These are phyloP conservation scores for Erythrophleum fordii DNA, from an alignment of 306 rosid species.

Conservation along the genomic window DNA sequence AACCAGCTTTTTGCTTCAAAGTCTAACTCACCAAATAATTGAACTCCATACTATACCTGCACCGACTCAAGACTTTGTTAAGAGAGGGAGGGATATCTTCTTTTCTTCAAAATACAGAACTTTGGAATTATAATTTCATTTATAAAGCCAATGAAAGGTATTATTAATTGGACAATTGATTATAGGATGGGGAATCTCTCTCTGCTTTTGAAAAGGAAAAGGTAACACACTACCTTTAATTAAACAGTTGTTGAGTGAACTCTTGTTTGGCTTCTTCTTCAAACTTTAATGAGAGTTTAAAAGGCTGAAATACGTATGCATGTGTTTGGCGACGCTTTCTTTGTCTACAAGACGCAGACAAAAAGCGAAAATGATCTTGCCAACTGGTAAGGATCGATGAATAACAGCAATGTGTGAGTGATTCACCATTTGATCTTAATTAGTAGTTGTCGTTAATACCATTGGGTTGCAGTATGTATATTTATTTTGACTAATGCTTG, in stretches of 20 bases:
- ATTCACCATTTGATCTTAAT: not conserved
- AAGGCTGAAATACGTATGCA: not conserved
- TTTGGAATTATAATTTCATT: not conserved
- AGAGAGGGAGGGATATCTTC: not conserved
- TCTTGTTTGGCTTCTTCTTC: not conserved
- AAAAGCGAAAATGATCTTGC: not conserved
- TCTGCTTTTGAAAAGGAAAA: conserved; percentile 12
- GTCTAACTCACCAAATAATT: not conserved
- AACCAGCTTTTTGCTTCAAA: not conserved
- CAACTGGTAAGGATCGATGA: not conserved
- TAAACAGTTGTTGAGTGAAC: not conserved
- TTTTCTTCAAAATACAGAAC: not conserved
- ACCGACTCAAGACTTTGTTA: not conserved
- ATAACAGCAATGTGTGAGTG: not conserved
- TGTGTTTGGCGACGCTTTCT: not conserved
- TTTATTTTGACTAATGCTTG: conserved; percentile 1
- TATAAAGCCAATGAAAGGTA: too few species aligned
- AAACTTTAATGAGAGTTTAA: not conserved
- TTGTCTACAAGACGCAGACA: not conserved
- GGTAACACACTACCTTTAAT: not conserved
- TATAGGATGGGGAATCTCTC: not conserved
- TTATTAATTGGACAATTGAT: not conserved
- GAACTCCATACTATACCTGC: not conserved
- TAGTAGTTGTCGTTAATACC: not conserved
- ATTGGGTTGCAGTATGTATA: conserved; percentile 2